phyloP scores from a whole-genome alignment of 2,329 filamentous ascomycete species.

The Onygena corvina region DNA sequence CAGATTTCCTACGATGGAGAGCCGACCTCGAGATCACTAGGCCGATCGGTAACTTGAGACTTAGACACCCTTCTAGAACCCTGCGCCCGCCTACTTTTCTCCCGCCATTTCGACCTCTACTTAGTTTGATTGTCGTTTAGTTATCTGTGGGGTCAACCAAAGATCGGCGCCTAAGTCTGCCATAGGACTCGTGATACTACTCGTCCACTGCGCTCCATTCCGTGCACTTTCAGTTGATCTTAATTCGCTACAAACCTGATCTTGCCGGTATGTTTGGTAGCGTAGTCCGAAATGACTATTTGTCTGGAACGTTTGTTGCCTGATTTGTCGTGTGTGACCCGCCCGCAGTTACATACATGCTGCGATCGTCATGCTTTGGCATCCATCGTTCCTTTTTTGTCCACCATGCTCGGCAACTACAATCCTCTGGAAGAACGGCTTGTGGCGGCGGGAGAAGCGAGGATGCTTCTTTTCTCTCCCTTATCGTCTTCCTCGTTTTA shows the following conservation, averaged over 20 bases:
- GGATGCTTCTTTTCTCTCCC: too few species aligned
- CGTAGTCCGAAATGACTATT: background rate
- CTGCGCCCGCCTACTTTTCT: background rate
- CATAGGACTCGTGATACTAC: background rate
- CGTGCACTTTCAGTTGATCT: background rate
- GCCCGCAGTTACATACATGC: conserved; percentile 1
- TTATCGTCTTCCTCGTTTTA: too few species aligned
- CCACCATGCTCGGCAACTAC: background rate
- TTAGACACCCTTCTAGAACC: background rate
- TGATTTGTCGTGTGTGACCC: background rate
- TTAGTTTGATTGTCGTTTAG: conserved; percentile 1
- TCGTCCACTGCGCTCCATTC: background rate
- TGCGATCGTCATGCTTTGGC: background rate
- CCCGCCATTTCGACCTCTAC: background rate
- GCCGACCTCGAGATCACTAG: background rate
- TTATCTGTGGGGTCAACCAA: conserved; percentile 1
- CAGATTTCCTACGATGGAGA: background rate
- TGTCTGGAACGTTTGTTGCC: background rate
- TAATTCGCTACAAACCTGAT: background rate
- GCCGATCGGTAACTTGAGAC: background rate
- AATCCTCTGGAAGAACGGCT: conserved; percentile 1
- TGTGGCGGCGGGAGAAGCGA: background rate
- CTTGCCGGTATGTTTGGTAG: background rate
- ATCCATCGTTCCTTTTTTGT: background rate
- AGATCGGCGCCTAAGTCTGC: background rate